These are phyloP conservation scores for Aspergillus fijiensis DNA, from an alignment of 2,329 filamentous ascomycete genomes.

Conservation along the genomic window DNA sequence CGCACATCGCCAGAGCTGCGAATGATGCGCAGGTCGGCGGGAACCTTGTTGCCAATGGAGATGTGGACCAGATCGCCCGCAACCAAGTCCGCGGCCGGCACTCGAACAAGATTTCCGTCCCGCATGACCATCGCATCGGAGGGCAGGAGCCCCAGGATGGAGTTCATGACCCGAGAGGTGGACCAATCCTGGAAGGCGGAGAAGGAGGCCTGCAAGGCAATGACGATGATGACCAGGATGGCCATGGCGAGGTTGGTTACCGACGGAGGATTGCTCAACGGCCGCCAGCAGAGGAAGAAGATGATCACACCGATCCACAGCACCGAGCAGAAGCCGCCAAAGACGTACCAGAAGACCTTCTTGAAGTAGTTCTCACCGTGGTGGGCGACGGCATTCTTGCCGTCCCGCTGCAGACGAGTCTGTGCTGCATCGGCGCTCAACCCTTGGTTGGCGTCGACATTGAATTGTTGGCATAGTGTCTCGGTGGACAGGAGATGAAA, in stretches of 20 bases:
- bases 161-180: conserved; percentile 73
- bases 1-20: conserved; percentile 68
- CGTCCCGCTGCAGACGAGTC: conserved; percentile 60
- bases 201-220: conserved; percentile 67
- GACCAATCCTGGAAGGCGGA: conserved; percentile 74
- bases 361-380: conserved; percentile 62
- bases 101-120: conserved; percentile 55
- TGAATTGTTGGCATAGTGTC: conserved; percentile 60
- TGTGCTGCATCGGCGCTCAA: conserved; percentile 60
- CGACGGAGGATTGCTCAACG: conserved; percentile 68
- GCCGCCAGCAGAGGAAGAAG: conserved; percentile 75
- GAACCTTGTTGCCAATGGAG: conserved; percentile 71
- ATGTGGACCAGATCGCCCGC: conserved; percentile 70
- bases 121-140: conserved; percentile 67
- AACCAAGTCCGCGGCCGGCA: conserved; percentile 64
- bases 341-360: conserved; percentile 68
- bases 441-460: conserved; percentile 58
- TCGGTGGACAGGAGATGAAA: conserved; percentile 63
- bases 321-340: conserved; percentile 75
- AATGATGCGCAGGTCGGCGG: conserved; percentile 71
- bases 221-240: conserved; percentile 72
- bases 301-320: conserved; percentile 68
- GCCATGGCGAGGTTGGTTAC: conserved; percentile 69
- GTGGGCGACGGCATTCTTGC: conserved; percentile 66
- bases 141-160: conserved; percentile 74